A percentile compares a stretch with the other conserved stretches of the same genome.
Conservation (phyloP, 1,284 basidiomycete genomes). For the Malassezia brasiliensis region DNA sequence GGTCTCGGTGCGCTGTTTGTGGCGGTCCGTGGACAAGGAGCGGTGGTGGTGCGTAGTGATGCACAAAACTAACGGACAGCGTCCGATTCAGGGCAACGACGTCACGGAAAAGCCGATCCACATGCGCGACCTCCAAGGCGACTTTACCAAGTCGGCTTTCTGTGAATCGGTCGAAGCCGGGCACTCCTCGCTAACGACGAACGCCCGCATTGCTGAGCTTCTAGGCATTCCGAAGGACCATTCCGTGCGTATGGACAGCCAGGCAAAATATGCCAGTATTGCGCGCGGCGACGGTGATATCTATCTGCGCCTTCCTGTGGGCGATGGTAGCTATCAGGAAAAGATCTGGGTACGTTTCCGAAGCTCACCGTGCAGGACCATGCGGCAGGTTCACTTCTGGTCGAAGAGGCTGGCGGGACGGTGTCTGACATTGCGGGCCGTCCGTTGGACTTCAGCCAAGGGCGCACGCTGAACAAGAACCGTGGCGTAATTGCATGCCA, state of each 20-base stretch:
- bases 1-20: slow-evolving; percentile 43
- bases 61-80: neutral
- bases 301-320: slow-evolving; percentile 81
- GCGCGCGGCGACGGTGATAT: slow-evolving; percentile 76
- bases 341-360: slow-evolving; percentile 68
- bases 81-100: slow-evolving; percentile 23
- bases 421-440: slow-evolving; percentile 73
- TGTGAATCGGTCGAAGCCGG: slow-evolving; percentile 89
- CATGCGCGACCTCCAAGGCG: slow-evolving; percentile 29
- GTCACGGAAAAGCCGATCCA: slow-evolving; percentile 27
- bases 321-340: slow-evolving; percentile 66
- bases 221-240: slow-evolving; percentile 59
- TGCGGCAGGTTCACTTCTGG: slow-evolving; percentile 72
- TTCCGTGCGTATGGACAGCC: slow-evolving; percentile 87
- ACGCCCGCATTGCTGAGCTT: slow-evolving; percentile 60
- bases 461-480: slow-evolving; percentile 75
- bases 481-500: slow-evolving; percentile 73
- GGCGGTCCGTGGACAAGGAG: slow-evolving; percentile 39
- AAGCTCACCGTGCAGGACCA: slow-evolving; percentile 60
- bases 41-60: slow-evolving; percentile 19
- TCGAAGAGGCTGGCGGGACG: slow-evolving; percentile 78
- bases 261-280: slow-evolving; percentile 87
- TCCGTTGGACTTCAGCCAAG: slow-evolving; percentile 73
- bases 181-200: slow-evolving; percentile 79
- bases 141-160: slow-evolving; percentile 57